phyloP scores from a whole-genome alignment of 108 stramenopile genomes.

The Pseudonitzschia multiseries region DNA sequence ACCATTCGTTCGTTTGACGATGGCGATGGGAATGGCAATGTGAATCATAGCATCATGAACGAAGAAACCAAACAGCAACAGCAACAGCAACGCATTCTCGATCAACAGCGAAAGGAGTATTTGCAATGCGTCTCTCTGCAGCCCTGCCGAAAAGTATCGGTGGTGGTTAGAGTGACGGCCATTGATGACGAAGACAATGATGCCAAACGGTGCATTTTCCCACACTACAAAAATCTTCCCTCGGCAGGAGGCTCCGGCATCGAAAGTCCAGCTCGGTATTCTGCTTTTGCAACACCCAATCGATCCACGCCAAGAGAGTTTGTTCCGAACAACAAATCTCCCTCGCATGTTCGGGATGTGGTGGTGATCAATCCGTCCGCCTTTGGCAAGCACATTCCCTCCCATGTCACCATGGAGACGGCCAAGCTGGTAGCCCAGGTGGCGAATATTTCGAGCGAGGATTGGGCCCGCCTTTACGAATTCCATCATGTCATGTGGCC shows the following conservation, averaged over 20 bases:
- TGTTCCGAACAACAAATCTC: not conserved
- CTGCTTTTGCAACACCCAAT: too few relatives aligned
- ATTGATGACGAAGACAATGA: constrained; percentile 16
- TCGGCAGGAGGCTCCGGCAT: too few relatives aligned
- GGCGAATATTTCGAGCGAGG: constrained; percentile 43
- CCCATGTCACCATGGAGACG: constrained; percentile 69
- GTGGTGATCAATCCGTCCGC: constrained; percentile 79
- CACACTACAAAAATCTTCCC: constrained; percentile 25
- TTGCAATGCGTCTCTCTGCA: constrained; percentile 34
- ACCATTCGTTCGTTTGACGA: not conserved
- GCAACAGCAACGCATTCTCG: not conserved
- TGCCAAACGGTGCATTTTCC: constrained; percentile 36
- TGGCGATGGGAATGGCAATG: not conserved
- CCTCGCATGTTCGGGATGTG: constrained; percentile 40
- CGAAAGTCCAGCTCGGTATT: too few relatives aligned
- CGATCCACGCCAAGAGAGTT: too few relatives aligned
- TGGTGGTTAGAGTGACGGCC: constrained; percentile 31
- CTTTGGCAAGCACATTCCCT: constrained; percentile 61
- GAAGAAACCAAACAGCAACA: not conserved
- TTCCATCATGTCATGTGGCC: constrained; percentile 66
- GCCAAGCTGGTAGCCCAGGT: constrained; percentile 70
- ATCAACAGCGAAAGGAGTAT: constrained; percentile 15
- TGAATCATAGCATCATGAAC: not conserved
- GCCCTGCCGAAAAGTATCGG: constrained; percentile 42
- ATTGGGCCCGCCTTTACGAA: constrained; percentile 52